Percentiles rank a stretch among this genome's conserved stretches.
Evolutionary conservation across 2,329 filamentous ascomycete genomes (phyloP).

Genomic region (Fusarium ramigenum): DNA sequence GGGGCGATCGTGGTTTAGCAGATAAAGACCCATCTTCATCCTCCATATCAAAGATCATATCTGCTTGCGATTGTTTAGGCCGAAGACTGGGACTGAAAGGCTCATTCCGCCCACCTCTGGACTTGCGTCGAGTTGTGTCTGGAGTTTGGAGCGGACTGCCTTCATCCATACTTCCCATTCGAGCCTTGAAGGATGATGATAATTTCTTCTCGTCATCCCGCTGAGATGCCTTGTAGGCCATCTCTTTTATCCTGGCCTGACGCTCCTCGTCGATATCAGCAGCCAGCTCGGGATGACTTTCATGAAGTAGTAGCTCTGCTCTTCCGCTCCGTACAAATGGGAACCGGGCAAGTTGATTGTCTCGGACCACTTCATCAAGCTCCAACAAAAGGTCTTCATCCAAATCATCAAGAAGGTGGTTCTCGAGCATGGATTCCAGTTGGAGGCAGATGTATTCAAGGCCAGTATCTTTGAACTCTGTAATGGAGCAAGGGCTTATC

Average conservation of each 20-base stretch:
- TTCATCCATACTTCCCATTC: constrained; percentile 74
- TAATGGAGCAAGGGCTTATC: constrained; percentile 83
- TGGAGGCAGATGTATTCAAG: constrained; percentile 93
- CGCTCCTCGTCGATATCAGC: constrained; percentile 74
- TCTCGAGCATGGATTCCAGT: constrained; percentile 90
- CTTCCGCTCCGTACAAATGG: constrained; percentile 82
- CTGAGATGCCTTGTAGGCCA: constrained; percentile 72
- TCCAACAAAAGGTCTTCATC: constrained; percentile 85
- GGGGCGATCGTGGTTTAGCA: constrained; percentile 44
- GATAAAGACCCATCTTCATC: constrained; percentile 66
- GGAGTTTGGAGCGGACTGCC: constrained; percentile 51
- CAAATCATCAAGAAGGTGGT: constrained; percentile 84
- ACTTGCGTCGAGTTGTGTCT: constrained; percentile 58
- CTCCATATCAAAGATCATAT: constrained; percentile 96
- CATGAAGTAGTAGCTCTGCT: constrained; percentile 71
- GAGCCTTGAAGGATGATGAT: constrained; percentile 68
- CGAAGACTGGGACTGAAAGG: constrained; percentile 73
- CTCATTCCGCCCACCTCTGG: constrained; percentile 61
- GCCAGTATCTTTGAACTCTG: constrained; percentile 86
- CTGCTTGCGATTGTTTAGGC: constrained; percentile 73
- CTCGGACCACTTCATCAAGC: constrained; percentile 80
- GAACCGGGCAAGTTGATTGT: constrained; percentile 81
- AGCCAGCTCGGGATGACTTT: constrained; percentile 70
- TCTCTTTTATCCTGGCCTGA: constrained; percentile 77
- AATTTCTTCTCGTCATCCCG: constrained; percentile 72